Percentiles rank a stretch among this genome's conserved stretches.
Conservation (phyloP, 2,329 filamentous ascomycete genomes). For the Fusarium sp. region DNA sequence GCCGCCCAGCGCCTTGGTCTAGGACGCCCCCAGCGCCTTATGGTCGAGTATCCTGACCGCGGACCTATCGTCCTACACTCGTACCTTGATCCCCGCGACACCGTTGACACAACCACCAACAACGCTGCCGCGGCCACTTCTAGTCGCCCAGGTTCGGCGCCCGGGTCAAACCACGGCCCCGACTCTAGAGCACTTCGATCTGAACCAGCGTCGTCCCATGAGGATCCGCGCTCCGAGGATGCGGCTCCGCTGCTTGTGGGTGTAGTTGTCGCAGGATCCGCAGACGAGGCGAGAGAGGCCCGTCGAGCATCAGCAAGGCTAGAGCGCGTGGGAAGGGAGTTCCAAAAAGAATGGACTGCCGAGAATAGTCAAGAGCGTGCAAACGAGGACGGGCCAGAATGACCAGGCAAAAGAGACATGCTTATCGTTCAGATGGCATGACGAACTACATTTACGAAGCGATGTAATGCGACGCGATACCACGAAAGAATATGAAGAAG, state of each 20-base stretch:
- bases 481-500: constrained; percentile 15
- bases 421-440: constrained; percentile 23
- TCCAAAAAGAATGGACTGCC: constrained; percentile 66
- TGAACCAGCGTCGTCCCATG: constrained; percentile 22
- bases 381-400: constrained; percentile 47
- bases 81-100: constrained; percentile 59
- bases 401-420: constrained; percentile 18
- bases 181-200: constrained; percentile 33
- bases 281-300: constrained; percentile 64
- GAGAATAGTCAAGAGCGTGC: constrained; percentile 47
- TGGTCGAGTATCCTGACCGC: constrained; percentile 67
- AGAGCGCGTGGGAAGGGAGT: constrained; percentile 66
- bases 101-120: constrained; percentile 29
- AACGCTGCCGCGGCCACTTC: constrained; percentile 23
- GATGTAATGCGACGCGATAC: constrained; percentile 42
- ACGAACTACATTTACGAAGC: constrained; percentile 46
- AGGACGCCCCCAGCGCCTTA: constrained; percentile 67
- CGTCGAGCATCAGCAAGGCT: constrained; percentile 65
- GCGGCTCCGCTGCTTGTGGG: constrained; percentile 66
- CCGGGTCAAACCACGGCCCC: constrained; percentile 31
- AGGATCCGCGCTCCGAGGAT: constrained; percentile 50
- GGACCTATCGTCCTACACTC: constrained; percentile 61
- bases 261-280: constrained; percentile 65
- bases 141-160: constrained; percentile 34
- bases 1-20: constrained; percentile 66